Evolutionary conservation across 305 asterid species (phyloP).

Genomic region (Solanum chacoense): DNA sequence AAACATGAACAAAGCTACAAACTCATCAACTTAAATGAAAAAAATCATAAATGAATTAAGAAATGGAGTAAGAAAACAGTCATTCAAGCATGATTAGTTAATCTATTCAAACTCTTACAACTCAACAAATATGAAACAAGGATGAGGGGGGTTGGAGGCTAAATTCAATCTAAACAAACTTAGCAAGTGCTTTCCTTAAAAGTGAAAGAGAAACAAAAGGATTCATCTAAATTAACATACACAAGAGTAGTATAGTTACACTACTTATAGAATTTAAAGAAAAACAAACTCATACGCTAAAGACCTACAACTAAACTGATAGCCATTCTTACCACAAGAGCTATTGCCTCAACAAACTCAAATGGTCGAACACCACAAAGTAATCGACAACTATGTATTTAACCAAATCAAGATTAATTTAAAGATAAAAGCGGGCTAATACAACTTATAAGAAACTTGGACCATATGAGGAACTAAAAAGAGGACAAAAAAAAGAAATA

Average conservation of each 20-base stretch:
- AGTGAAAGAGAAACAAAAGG: neutral
- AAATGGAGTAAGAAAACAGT: neutral
- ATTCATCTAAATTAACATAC: neutral
- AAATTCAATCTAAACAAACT: neutral
- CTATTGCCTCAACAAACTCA: neutral
- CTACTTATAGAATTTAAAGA: neutral
- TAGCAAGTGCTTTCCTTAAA: neutral
- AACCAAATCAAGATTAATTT: neutral
- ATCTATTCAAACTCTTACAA: neutral
- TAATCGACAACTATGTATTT: neutral
- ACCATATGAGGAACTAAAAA: too few relatives aligned
- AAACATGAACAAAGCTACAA: too few relatives aligned
- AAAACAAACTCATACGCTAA: neutral
- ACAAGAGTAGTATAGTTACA: neutral
- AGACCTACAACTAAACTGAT: neutral
- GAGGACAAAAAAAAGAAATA: neutral
- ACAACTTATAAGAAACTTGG: neutral
- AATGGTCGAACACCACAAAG: neutral
- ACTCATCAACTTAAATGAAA: neutral
- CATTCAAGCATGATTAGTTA: neutral
- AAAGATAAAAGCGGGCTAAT: neutral
- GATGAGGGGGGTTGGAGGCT: neutral
- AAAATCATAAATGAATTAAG: neutral
- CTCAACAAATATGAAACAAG: neutral
- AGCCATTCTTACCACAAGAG: neutral